Conservation (phyloP, 2,329 filamentous ascomycete species). For the Aureobasidium sp. region DNA sequence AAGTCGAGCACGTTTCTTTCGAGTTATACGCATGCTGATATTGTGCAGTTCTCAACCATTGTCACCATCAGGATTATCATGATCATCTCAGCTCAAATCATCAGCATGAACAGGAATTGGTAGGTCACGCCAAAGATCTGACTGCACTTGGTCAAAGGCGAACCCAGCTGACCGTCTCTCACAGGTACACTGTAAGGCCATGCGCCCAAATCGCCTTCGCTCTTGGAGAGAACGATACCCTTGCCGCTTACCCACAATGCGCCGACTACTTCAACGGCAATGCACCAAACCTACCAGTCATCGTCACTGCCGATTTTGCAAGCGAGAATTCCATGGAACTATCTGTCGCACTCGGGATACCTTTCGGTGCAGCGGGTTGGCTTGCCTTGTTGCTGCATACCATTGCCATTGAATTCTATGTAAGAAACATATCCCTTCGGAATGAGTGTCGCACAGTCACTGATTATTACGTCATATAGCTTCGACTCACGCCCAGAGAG, state of each 20-base stretch:
- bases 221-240: neutral
- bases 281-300: neutral
- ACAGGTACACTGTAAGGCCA: conserved; percentile 30
- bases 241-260: neutral
- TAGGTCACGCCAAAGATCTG: neutral
- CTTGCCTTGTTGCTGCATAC: conserved; percentile 47
- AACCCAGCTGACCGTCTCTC: conserved; percentile 23
- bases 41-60: neutral
- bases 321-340: conserved; percentile 25
- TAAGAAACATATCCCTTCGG: neutral
- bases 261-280: neutral
- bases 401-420: conserved; percentile 29
- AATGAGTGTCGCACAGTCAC: neutral
- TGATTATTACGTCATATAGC: conserved; percentile 27
- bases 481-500: conserved; percentile 49
- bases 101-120: conserved; percentile 20
- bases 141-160: neutral
- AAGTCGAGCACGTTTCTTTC: conserved; percentile 20
- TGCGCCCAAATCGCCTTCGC: conserved; percentile 37
- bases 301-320: conserved; percentile 8
- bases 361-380: conserved; percentile 50
- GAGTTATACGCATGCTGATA: neutral
- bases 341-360: conserved; percentile 40
- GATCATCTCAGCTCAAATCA: conserved; percentile 36
- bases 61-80: conserved; percentile 39